Evolutionary conservation across 257 asterid genomes (phyloP).

Genomic region (Solanum dulcamara): DNA sequence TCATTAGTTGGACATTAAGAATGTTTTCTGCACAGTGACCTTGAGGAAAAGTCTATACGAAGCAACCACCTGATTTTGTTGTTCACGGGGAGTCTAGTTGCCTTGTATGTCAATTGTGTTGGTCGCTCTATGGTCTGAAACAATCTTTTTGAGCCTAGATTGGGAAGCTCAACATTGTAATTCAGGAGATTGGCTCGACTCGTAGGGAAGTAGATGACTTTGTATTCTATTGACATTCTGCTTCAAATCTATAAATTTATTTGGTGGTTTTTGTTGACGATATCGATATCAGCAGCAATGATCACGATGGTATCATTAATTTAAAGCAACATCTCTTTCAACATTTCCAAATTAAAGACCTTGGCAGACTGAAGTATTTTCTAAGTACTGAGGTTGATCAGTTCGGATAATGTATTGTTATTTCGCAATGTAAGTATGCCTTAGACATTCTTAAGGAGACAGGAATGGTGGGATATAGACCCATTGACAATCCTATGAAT

Average conservation of each 20-base stretch:
- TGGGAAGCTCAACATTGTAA: background rate
- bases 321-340: background rate
- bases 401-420: background rate
- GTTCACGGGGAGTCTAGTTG: background rate
- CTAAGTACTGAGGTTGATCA: background rate
- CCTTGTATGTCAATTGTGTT: background rate
- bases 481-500: background rate
- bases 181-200: background rate
- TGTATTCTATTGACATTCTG: background rate
- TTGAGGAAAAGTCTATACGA: background rate
- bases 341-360: background rate
- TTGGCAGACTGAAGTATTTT: background rate
- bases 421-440: background rate
- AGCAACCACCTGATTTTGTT: background rate
- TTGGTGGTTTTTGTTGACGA: background rate
- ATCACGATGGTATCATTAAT: background rate
- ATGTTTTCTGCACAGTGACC: background rate
- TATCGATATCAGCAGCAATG: background rate
- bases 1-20: background rate
- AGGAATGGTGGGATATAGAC: background rate
- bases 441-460: background rate
- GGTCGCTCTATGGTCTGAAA: background rate
- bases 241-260: background rate
- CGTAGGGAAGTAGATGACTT: background rate
- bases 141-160: background rate